These are phyloP conservation scores for Capillidium heterosporum DNA, from an alignment of 371 early-diverging fungal species.

Conservation along the genomic window DNA sequence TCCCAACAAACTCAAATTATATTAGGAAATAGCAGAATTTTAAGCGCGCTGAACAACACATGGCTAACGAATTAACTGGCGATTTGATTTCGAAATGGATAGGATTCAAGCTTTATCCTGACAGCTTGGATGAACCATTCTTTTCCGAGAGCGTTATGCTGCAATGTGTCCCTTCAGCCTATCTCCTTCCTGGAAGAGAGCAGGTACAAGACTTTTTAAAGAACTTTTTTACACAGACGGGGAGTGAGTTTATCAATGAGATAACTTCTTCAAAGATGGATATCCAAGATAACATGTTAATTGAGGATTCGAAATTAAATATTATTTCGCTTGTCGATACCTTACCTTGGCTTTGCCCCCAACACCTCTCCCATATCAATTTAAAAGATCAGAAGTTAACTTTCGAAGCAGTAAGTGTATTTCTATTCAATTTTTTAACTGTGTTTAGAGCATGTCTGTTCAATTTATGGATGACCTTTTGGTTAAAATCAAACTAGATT, in stretches of 20 bases:
- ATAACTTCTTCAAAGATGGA: constrained; percentile 1
- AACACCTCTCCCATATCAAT: not conserved
- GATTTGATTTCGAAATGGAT: not conserved
- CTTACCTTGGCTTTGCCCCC: not conserved
- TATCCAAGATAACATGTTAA: not conserved
- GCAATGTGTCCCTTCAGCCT: not conserved
- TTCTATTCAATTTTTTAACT: not conserved
- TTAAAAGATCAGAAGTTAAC: not conserved
- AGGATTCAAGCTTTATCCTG: not conserved
- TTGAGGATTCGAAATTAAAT: not conserved
- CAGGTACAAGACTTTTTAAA: not conserved
- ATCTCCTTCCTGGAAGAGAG: not conserved
- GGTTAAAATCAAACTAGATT: not conserved
- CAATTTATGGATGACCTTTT: not conserved
- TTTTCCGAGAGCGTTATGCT: not conserved
- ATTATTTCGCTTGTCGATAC: not conserved
- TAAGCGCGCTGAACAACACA: no score
- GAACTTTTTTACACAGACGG: not conserved
- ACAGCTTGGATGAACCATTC: not conserved
- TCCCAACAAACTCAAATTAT: no score
- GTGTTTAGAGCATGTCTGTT: not conserved
- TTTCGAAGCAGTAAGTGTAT: not conserved
- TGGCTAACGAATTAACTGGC: not conserved
- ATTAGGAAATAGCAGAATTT: no score
- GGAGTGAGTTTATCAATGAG: not conserved